Conservation (phyloP, 805 yeast genomes). For the Priceomyces medius region DNA sequence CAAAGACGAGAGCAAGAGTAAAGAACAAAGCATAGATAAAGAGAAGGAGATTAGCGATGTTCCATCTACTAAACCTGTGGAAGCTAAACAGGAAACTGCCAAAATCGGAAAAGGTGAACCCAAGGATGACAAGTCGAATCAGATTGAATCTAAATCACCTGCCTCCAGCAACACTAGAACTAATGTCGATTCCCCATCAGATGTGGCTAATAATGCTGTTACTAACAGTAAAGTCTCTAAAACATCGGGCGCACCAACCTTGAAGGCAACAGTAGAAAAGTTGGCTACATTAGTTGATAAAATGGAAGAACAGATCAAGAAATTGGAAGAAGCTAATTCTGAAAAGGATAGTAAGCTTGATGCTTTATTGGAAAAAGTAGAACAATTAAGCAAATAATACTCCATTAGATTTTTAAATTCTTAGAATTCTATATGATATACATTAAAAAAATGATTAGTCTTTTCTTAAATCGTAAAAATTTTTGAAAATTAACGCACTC, state of each 20-base stretch:
- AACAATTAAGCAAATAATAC: constrained; percentile 47
- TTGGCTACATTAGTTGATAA: constrained; percentile 56
- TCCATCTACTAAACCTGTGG: constrained; percentile 16
- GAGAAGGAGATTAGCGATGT: constrained; percentile 12
- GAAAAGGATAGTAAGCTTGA: constrained; percentile 65
- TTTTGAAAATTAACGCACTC: constrained; percentile 66
- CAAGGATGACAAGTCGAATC: not conserved
- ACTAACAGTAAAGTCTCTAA: not conserved
- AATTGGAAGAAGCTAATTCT: constrained; percentile 51
- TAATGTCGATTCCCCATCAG: no score
- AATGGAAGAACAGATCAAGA: constrained; percentile 55
- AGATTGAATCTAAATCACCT: constrained; percentile 11
- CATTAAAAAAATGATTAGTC: constrained; percentile 14
- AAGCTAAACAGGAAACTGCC: constrained; percentile 8
- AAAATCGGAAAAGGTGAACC: constrained; percentile 5
- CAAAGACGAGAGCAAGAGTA: not conserved
- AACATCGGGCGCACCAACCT: constrained; percentile 50
- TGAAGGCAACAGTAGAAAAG: constrained; percentile 70
- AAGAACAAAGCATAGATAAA: not conserved
- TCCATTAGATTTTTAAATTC: not conserved
- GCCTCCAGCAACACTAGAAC: constrained; percentile 10
- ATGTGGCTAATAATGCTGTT: constrained; percentile 5
- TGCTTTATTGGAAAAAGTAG: constrained; percentile 60
- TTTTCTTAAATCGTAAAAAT: constrained; percentile 61
- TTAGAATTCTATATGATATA: constrained; percentile 4